These are phyloP conservation scores for Flaveria bidentis DNA, from an alignment of 129 eudicot species.

Conservation along the genomic window DNA sequence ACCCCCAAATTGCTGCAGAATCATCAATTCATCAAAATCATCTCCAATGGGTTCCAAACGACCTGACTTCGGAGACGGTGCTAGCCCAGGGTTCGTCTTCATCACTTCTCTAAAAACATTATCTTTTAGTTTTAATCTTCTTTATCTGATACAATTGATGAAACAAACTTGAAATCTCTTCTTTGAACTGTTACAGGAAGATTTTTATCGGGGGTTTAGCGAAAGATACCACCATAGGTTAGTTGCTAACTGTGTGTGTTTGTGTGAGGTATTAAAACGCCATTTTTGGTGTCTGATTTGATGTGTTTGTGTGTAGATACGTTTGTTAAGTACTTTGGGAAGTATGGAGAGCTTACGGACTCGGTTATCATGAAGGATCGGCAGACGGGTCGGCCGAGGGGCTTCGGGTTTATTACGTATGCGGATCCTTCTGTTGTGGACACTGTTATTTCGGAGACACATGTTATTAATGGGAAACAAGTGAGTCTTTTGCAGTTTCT, in stretches of 20 bases:
- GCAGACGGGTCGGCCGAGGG: constrained; percentile 81
- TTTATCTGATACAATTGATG: background rate
- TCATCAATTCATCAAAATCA: constrained; percentile 13
- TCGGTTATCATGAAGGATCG: constrained; percentile 92
- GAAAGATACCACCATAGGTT: constrained; percentile 78
- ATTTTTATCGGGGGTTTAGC: constrained; percentile 91
- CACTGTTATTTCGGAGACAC: constrained; percentile 81
- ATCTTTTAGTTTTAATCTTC: background rate
- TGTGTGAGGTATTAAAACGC: background rate
- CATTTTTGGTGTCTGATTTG: constrained; percentile 10
- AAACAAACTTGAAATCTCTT: constrained; percentile 19
- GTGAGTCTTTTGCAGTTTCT: constrained; percentile 38
- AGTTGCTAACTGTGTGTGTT: constrained; percentile 11
- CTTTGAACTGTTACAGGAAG: constrained; percentile 50
- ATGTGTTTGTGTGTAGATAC: constrained; percentile 40
- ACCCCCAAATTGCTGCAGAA: constrained; percentile 9
- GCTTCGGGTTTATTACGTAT: constrained; percentile 86
- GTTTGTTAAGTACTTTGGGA: constrained; percentile 83
- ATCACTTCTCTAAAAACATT: background rate
- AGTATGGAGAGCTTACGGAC: constrained; percentile 93
- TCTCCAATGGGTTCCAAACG: constrained; percentile 67
- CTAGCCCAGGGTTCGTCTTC: constrained; percentile 80
- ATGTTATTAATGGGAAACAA: constrained; percentile 81
- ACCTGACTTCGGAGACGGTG: constrained; percentile 72
- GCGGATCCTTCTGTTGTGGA: constrained; percentile 92